Base-by-base conservation (phyloP, 2,329 filamentous ascomycete genomes). In the Cordyceps tenuipes region DNA sequence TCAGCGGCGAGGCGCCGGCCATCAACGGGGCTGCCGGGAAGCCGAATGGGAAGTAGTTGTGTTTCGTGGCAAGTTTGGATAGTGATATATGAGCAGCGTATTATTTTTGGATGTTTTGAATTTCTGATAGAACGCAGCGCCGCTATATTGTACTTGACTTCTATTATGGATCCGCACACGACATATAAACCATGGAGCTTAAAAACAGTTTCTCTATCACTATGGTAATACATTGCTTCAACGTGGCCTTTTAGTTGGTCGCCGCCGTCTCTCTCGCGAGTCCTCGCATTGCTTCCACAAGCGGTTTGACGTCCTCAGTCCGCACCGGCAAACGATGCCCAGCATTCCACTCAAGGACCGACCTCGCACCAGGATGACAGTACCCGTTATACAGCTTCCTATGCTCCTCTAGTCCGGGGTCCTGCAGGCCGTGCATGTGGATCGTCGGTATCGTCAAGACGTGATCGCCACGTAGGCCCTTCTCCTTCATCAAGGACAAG, bases 261-360 rank as follows among this genome's bases (percentile, higher is more conserved):
- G 47, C 17, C 47, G 39, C 23, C 17, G 56, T 58, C n/a, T 49
- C 56, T 2, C 39, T 23, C 3, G 46, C 56, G 17, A 58, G 36
- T 26, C 56, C 34, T 5, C 50, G 36, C 2, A 74, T 71, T 15
- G 64, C 55, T 0, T 51, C 57, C 19, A 64, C 61, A 3, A 75
- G 65, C 19, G 62, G 61, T n/a, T 82, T 76, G 3, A 91, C 86
- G 70, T 91, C 88, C 34, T 71, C 73, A 23, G 73, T 76, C 75
- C 88, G 89, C 62, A 92, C 79, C 2, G 88, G 87, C 53, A 93
- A 76, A 6, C 89, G 75, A 69, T 93, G 89, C 1, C 78, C 79
- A 0, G 87, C 89, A 61, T 89, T 81, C 89, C 89, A 92, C 70
- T 91, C 86, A 1, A 92, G 70, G 50, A 91, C 63, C 44, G 72